phyloP scores from a whole-genome alignment of 179 eudicot genomes.

The Vitellaria paradoxa region DNA sequence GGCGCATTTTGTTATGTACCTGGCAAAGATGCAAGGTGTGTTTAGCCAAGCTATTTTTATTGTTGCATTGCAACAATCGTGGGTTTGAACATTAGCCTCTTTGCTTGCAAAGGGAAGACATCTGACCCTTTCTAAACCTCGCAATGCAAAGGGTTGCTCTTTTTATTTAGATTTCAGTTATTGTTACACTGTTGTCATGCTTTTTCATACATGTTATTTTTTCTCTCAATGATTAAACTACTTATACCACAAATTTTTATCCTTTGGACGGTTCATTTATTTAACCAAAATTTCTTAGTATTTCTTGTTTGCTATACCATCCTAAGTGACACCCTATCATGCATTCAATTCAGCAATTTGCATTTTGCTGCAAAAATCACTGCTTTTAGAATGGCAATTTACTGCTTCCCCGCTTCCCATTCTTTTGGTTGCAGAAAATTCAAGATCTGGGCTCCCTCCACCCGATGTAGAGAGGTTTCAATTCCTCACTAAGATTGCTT shows the following conservation, averaged over 20 bases:
- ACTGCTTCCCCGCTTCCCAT: neutral
- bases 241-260: neutral
- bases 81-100: too few species aligned
- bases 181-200: neutral
- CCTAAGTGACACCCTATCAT: neutral
- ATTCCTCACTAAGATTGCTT: slow-evolving; percentile 1
- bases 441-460: slow-evolving; percentile 76
- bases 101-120: too few species aligned
- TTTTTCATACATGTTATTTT: neutral
- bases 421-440: slow-evolving; percentile 49
- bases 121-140: too few species aligned
- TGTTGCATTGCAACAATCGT: too few species aligned
- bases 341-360: neutral
- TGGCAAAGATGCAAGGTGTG: slow-evolving; percentile 94
- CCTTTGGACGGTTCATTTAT: neutral
- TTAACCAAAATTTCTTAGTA: neutral
- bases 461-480: slow-evolving; percentile 73
- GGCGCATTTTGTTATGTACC: slow-evolving; percentile 94
- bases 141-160: too few species aligned
- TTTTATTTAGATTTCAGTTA: neutral
- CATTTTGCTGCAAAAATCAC: neutral
- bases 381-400: neutral
- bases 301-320: neutral
- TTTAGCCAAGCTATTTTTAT: neutral
- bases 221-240: neutral